Conservation (phyloP, 164 flowering plant species). For the Chimonanthus praecox region DNA sequence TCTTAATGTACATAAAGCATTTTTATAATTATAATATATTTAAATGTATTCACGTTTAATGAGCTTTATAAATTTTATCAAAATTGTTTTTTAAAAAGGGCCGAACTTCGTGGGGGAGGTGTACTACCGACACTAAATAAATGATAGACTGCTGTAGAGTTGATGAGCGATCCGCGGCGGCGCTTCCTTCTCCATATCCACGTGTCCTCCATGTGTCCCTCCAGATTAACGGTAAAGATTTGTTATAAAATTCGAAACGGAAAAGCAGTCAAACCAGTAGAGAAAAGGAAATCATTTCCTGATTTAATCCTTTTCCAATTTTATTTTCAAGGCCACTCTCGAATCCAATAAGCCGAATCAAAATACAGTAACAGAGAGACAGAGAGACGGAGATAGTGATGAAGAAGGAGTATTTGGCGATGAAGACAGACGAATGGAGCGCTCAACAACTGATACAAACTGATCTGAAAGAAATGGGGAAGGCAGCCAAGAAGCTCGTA, state of each 20-base stretch:
- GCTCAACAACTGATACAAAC: conserved; percentile 27
- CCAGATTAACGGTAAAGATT: neutral
- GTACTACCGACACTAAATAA: neutral
- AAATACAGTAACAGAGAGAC: neutral
- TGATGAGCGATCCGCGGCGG: neutral
- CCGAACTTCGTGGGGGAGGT: no score
- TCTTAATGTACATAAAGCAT: no score
- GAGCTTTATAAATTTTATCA: neutral
- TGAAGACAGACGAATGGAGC: conserved; percentile 37
- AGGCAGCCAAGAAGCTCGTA: conserved; percentile 44
- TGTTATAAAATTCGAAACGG: neutral
- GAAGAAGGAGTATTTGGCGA: conserved; percentile 34
- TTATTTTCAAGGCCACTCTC: neutral
- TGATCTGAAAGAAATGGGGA: conserved; percentile 48
- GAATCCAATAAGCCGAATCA: neutral
- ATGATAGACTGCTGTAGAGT: neutral
- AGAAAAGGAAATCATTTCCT: neutral
- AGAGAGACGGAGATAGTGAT: conserved; percentile 18
- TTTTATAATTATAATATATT: no score
- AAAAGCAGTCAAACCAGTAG: neutral
- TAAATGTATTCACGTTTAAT: no score
- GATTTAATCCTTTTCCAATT: no score
- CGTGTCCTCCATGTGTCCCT: neutral
- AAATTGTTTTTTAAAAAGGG: no score
- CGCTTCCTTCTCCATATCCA: neutral